A percentile compares a stretch with the other conserved stretches of the same genome.
Conservation (phyloP, 805 yeast genomes). For the Candida vartiovaarae region DNA sequence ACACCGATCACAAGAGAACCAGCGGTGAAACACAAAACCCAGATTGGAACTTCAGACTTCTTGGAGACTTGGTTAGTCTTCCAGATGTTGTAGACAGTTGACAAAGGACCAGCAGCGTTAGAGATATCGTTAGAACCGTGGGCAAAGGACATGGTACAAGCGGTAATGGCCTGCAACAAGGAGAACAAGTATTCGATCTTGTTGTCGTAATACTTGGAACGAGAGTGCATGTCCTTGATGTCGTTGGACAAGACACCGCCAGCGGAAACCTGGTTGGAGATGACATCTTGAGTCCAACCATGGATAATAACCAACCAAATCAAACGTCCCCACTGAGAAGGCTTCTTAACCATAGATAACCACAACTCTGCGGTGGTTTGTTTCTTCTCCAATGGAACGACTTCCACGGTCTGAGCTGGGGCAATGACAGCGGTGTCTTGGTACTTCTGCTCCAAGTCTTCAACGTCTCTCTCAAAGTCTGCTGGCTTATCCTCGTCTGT, state of each 20-base stretch:
- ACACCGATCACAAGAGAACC: conserved; percentile 58
- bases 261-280: conserved; percentile 35
- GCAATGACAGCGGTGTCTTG: conserved; percentile 3
- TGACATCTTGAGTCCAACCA: conserved; percentile 62
- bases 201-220: conserved; percentile 62
- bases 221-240: conserved; percentile 43
- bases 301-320: conserved; percentile 43
- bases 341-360: conserved; percentile 36
- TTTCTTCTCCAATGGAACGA: conserved; percentile 18
- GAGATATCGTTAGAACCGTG: conserved; percentile 80
- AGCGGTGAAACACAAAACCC: conserved; percentile 67
- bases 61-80: conserved; percentile 33
- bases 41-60: conserved; percentile 57
- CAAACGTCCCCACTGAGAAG: conserved; percentile 48
- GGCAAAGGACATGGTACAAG: conserved; percentile 75
- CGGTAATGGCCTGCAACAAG: conserved; percentile 63
- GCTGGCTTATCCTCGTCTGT: conserved; percentile 17
- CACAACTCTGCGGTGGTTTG: conserved; percentile 32
- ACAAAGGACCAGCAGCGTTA: conserved; percentile 70
- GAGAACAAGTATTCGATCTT: conserved; percentile 64
- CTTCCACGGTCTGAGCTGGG: neutral
- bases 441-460: conserved; percentile 16
- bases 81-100: conserved; percentile 63
- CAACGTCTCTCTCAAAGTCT: conserved; percentile 17
- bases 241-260: conserved; percentile 37